Base-by-base conservation (phyloP, 371 early-diverging fungal species). In the Gilbertella persicaria region DNA sequence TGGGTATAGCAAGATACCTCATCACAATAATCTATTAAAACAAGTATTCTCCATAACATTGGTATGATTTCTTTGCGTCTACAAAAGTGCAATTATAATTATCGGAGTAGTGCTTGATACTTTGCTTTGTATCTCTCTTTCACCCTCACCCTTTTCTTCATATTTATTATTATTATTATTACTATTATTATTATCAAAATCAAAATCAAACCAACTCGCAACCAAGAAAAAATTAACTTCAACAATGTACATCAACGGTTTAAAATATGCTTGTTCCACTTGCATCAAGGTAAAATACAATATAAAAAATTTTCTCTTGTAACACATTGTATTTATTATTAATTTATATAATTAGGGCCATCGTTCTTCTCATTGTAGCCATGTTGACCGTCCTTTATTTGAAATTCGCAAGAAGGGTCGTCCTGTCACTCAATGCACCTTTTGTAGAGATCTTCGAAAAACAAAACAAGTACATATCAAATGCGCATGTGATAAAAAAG, bases 321-420 rank as follows among this genome's bases (percentile, higher is more conserved):
- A n/a, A 49, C 20, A 53, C 37, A 41, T 19, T 21, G 19, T 47
- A 48, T 48, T 43, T 41, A 46, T 20, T 21, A 39, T 10, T 29
- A 17, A 48, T 17, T 28, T 25, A 46, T 33, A 20, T 40, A 33
- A 37, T 23, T 60, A 84, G 67, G 87, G 87, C 43, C 87, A 86
- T 67, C 78, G 87, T 10, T 83, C 85, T 25, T 83, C 84, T 25
- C 69, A 72, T 41, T 86, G 87, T 58, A 73, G 57, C 35, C 87
- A 86, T 60, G 58, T 60, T 23, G 84, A 87, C 50, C 83, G 92
- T 24, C 80, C 79, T 43, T 71, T 90, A 43, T 76, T 83, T 53
- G 83, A 82, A 55, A 86, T 92, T 40, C 77, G 86, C 50, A 83
- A 80, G 65, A 90, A 90, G 67, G 92, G 92, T 24, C 80, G 92